phyloP scores from a whole-genome alignment of 2,329 filamentous ascomycete genomes.

The Aspergillus jensenii region DNA sequence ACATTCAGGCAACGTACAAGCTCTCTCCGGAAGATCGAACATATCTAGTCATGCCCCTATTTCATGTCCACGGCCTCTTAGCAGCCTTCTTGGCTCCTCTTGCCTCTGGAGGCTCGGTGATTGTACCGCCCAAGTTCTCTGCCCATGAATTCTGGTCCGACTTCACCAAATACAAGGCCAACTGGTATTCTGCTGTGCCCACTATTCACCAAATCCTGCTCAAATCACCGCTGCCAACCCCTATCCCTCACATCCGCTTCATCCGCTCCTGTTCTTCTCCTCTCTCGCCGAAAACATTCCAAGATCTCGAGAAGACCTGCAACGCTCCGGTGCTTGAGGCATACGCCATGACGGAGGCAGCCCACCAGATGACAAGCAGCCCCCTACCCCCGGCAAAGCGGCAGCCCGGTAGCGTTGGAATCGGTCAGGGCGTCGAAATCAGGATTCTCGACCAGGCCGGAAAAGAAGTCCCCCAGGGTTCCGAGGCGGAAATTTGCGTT shows the following conservation, averaged over 20 bases:
- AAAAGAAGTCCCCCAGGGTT: constrained; percentile 65
- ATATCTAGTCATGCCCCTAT: constrained; percentile 85
- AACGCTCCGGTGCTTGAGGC: constrained; percentile 81
- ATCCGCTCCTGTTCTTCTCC: constrained; percentile 86
- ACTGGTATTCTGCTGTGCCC: constrained; percentile 92
- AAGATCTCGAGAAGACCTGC: constrained; percentile 73
- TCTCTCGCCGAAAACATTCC: constrained; percentile 76
- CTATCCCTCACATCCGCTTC: constrained; percentile 74
- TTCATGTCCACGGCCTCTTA: constrained; percentile 86
- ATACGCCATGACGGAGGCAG: constrained; percentile 89
- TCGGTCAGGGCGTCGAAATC: constrained; percentile 81
- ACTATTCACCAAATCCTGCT: constrained; percentile 90
- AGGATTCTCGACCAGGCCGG: constrained; percentile 72
- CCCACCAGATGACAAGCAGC: constrained; percentile 55
- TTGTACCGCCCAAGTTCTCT: constrained; percentile 78
- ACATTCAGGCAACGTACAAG: constrained; percentile 76
- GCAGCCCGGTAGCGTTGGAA: constrained; percentile 77
- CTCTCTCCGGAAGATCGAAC: constrained; percentile 71
- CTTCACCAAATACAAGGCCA: constrained; percentile 71
- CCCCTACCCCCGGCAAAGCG: constrained; percentile 69
- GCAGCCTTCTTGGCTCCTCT: constrained; percentile 79
- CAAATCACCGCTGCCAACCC: constrained; percentile 66
- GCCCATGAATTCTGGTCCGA: constrained; percentile 80
- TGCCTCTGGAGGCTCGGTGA: constrained; percentile 71
- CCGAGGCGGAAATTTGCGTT: constrained; percentile 80